Evolutionary conservation across 257 asterid species (phyloP), one percentile per base, ranked within the genome.

Genomic region (Lavandula angustifolia): DNA sequence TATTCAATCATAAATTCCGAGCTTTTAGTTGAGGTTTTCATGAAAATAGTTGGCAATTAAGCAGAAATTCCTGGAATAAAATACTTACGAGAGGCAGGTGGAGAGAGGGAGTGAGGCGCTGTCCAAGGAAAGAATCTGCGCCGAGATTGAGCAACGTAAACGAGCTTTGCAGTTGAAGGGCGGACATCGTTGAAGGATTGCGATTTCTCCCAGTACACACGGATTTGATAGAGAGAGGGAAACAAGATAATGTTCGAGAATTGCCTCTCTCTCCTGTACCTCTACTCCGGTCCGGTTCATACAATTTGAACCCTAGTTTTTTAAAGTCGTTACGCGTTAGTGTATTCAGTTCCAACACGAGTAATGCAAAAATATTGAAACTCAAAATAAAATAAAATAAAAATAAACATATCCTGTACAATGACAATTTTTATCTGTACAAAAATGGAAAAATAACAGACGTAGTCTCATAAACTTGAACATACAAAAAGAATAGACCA

Each of bases 91-190:
- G 71, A 10, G 94, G 82, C 4, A 80, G 79, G 70, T 76, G 68
- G 65, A 76, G 29, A 52, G 92, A 75, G 32, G 89, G 84, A 18
- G 84, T 58, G 64, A 92, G 58, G 67, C 83, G 83, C 54, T 84
- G 87, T 61, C 96, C 95, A 31, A 85, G 81, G 78, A 87, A 84
- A 42, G 95, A 76, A 73, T 69, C 87, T 73, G 87, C 49, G 31
- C 91, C 83, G 53, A 87, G 79, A 54, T 83, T 87, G 35, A 89
- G 84, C 55, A 89, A 74, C 18, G 91, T 70, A 18, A 89, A 87
- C 14, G 94, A 83, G 84, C 81, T 81, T 76, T 78, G 95, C 7
- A 92, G 85, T n/a, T n/a, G n/a, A n/a, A n/a, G n/a, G 60, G 87
- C 80, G 56, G 89, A 92, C 88, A 82, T 75, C 67, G 35, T 35